Conservation (phyloP, 2,329 filamentous ascomycete species). For the Thelonectria olida region DNA sequence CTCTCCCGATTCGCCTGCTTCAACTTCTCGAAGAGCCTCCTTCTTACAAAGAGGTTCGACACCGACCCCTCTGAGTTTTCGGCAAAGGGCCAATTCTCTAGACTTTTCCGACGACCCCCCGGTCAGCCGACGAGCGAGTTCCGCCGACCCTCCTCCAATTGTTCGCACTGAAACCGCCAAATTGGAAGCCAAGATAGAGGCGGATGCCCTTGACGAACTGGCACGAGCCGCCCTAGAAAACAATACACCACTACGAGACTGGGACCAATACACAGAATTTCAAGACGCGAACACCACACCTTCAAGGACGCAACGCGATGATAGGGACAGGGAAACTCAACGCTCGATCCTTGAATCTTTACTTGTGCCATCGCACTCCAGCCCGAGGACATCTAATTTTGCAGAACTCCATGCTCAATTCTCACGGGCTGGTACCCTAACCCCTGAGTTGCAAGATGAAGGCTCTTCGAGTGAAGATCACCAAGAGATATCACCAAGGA, state of each 20-base stretch:
- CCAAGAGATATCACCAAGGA: neutral
- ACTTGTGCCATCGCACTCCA: neutral
- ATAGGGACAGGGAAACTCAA: no score
- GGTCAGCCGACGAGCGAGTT: slow-evolving; percentile 13
- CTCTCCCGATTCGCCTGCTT: slow-evolving; percentile 12
- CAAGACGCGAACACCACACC: neutral
- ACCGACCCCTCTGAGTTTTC: slow-evolving; percentile 21
- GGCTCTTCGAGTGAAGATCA: neutral
- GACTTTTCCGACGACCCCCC: slow-evolving; percentile 7
- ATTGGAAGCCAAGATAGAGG: slow-evolving; percentile 15
- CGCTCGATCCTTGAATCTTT: neutral
- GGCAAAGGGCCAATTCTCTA: slow-evolving; percentile 10
- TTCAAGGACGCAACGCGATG: neutral
- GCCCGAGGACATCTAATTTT: neutral
- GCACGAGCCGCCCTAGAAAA: neutral
- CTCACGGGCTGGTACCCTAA: neutral
- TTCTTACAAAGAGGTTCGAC: slow-evolving; percentile 27
- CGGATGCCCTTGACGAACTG: neutral
- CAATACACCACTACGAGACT: neutral
- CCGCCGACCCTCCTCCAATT: slow-evolving; percentile 17
- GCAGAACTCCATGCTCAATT: neutral
- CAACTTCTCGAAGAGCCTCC: slow-evolving; percentile 27
- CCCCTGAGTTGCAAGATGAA: slow-evolving; percentile 3
- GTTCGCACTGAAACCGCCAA: slow-evolving; percentile 8
- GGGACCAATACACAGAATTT: neutral